phyloP scores from a whole-genome alignment of 2,329 filamentous ascomycete genomes.

The Daldinia sp. region DNA sequence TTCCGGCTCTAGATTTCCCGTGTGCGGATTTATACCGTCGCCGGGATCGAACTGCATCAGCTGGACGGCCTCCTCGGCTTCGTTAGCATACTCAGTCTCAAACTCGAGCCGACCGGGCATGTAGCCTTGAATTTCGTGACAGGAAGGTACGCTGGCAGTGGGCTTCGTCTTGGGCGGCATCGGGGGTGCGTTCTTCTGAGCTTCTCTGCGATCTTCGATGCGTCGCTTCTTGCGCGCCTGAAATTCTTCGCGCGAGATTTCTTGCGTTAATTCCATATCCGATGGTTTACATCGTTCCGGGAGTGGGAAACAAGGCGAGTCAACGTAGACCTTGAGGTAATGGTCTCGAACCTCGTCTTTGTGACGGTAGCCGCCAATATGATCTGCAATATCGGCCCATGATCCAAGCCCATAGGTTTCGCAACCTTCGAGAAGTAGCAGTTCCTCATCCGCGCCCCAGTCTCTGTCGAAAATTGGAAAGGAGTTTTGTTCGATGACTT shows the following conservation, averaged over 20 bases:
- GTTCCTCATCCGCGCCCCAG: slow-evolving; percentile 97
- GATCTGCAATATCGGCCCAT: slow-evolving; percentile 97
- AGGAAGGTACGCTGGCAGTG: slow-evolving; percentile 92
- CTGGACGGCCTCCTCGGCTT: slow-evolving; percentile 97
- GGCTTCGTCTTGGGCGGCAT: slow-evolving; percentile 94
- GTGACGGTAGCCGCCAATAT: slow-evolving; percentile 93
- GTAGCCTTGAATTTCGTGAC: slow-evolving; percentile 97
- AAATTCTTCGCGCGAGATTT: slow-evolving; percentile 90
- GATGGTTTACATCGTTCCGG: slow-evolving; percentile 86
- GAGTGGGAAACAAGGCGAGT: slow-evolving; percentile 86
- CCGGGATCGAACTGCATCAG: slow-evolving; percentile 98
- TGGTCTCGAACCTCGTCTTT: slow-evolving; percentile 98
- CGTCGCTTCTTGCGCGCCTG: slow-evolving; percentile 91
- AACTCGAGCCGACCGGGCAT: slow-evolving; percentile 98
- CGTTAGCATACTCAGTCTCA: slow-evolving; percentile 97
- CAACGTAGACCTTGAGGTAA: slow-evolving; percentile 88
- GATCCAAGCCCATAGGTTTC: slow-evolving; percentile 97
- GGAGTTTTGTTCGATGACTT: slow-evolving; percentile 97
- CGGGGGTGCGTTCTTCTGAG: slow-evolving; percentile 83
- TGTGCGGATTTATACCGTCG: slow-evolving; percentile 85
- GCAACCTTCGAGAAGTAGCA: slow-evolving; percentile 91
- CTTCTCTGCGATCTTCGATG: slow-evolving; percentile 92
- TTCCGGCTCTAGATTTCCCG: slow-evolving; percentile 90
- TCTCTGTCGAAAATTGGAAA: slow-evolving; percentile 95
- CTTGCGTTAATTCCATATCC: slow-evolving; percentile 81